Conservation (phyloP, 2,329 filamentous ascomycete species). For the Phaeoacremonium minimum region DNA sequence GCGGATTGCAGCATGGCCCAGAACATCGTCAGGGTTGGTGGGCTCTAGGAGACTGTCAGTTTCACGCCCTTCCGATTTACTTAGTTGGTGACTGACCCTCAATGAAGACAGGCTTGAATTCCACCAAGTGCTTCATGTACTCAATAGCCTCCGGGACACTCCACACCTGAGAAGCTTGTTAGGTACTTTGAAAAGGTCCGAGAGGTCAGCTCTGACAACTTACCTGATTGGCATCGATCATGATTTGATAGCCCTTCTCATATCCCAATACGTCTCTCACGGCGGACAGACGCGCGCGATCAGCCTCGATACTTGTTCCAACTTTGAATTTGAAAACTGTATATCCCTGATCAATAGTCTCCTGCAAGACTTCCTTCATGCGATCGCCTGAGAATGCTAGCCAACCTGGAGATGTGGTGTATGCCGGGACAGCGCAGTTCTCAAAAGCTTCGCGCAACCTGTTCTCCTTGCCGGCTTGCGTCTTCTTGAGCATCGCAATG, state of each 20-base stretch:
- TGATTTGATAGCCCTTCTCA: constrained; percentile 60
- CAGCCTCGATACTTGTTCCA: constrained; percentile 53
- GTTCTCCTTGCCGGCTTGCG: constrained; percentile 52
- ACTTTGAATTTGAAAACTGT: constrained; percentile 68
- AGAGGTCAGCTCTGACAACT: too few relatives aligned
- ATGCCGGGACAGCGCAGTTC: constrained; percentile 60
- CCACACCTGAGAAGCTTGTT: constrained; percentile 54
- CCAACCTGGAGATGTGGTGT: constrained; percentile 67
- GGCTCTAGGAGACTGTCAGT: constrained; percentile 44
- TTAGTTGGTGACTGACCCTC: constrained; percentile 18
- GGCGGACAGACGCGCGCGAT: constrained; percentile 52
- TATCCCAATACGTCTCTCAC: constrained; percentile 60
- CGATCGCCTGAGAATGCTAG: constrained; percentile 64
- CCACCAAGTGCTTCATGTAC: constrained; percentile 61
- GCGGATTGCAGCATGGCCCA: constrained; percentile 62
- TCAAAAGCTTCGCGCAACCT: constrained; percentile 57
- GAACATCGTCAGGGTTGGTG: constrained; percentile 64
- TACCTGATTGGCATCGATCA: constrained; percentile 68
- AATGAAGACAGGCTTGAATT: constrained; percentile 64
- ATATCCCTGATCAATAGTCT: constrained; percentile 59
- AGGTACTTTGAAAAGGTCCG: too few relatives aligned
- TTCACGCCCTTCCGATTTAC: neutral
- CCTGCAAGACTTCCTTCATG: constrained; percentile 54
- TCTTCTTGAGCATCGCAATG: constrained; percentile 51
- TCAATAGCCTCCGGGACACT: constrained; percentile 63